Conservation (phyloP, 2,329 filamentous ascomycete species). For the Gaeumannomyces tritici region DNA sequence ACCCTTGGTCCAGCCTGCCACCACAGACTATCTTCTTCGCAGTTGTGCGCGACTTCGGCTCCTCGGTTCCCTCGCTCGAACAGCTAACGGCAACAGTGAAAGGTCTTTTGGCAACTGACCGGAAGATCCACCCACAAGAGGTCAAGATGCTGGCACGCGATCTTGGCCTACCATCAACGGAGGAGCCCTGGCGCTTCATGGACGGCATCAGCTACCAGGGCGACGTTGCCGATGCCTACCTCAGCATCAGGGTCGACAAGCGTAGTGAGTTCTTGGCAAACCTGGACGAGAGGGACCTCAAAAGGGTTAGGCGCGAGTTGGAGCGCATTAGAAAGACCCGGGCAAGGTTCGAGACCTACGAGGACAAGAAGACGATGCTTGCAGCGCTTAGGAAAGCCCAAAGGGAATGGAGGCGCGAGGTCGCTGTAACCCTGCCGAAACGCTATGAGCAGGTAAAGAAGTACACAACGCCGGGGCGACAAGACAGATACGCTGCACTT, state of each 20-base stretch:
- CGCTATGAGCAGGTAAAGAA: not conserved
- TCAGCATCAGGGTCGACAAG: not conserved
- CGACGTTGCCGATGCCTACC: not conserved
- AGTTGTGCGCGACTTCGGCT: too few species aligned
- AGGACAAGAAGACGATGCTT: not conserved
- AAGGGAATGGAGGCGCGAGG: not conserved
- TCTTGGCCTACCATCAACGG: too few species aligned
- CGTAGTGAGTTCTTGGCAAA: not conserved
- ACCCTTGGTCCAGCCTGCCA: too few species aligned
- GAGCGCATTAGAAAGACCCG: not conserved
- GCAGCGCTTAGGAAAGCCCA: not conserved
- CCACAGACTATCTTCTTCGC: too few species aligned
- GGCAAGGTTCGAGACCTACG: not conserved
- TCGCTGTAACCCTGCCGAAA: not conserved
- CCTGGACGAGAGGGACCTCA: not conserved
- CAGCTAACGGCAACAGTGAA: too few species aligned
- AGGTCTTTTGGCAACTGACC: too few species aligned
- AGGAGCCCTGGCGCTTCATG: not conserved
- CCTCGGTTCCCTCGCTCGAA: too few species aligned
- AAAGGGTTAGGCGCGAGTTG: not conserved
- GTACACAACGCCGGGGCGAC: too few species aligned
- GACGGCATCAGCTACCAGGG: not conserved
- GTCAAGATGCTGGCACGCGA: too few species aligned
- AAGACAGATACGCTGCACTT: not conserved
- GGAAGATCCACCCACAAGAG: too few species aligned